Evolutionary conservation across 129 eudicot genomes (phyloP).

Genomic region (Deinandra increscens): DNA sequence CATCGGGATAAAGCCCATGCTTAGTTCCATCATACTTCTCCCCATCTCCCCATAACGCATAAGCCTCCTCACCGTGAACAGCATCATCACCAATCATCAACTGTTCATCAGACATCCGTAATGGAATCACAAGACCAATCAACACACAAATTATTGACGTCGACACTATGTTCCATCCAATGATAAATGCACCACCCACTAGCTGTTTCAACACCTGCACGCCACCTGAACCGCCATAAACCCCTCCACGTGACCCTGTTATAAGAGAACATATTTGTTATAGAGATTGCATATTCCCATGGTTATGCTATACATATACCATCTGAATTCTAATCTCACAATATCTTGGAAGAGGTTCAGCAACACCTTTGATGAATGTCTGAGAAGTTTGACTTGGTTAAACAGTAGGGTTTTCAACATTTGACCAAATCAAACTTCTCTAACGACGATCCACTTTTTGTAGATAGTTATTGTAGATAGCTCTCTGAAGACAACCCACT

Average conservation of each 20-base stretch:
- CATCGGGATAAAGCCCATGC: constrained; percentile 42
- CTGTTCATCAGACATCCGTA: constrained; percentile 59
- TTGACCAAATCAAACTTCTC: too few relatives aligned
- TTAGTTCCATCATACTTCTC: constrained; percentile 56
- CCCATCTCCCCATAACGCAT: constrained; percentile 77
- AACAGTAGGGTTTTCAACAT: too few relatives aligned
- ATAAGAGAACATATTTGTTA: too few relatives aligned
- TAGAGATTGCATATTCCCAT: too few relatives aligned
- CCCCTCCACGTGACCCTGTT: constrained; percentile 40
- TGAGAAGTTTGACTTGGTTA: too few relatives aligned
- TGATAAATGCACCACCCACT: constrained; percentile 48
- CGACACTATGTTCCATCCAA: constrained; percentile 59
- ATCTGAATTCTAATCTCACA: too few relatives aligned
- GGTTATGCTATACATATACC: too few relatives aligned
- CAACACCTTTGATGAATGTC: too few relatives aligned
- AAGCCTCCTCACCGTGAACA: constrained; percentile 75
- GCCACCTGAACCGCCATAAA: constrained; percentile 60
- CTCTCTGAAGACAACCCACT: too few relatives aligned
- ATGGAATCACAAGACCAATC: constrained; percentile 44
- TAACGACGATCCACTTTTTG: too few relatives aligned
- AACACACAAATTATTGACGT: constrained; percentile 46
- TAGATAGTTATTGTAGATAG: too few relatives aligned
- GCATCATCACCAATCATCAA: constrained; percentile 73
- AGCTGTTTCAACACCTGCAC: constrained; percentile 50
- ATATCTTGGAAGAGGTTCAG: too few relatives aligned